Evolutionary conservation across 345 rosid genomes (phyloP).

Genomic region (Luvunga scandens): DNA sequence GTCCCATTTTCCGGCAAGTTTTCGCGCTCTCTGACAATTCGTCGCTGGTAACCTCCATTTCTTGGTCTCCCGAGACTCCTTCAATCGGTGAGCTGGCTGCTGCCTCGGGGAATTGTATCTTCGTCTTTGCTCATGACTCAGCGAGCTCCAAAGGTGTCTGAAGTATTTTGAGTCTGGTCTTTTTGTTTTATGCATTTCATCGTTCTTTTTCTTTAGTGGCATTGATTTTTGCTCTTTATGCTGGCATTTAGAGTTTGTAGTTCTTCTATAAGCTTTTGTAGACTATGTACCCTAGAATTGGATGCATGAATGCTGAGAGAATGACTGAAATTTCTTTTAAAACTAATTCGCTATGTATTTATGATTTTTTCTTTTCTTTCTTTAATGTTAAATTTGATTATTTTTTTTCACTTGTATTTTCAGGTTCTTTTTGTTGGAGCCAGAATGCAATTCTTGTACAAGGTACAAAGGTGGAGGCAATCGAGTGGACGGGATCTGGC

Average conservation of each 20-base stretch:
- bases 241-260: neutral
- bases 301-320: neutral
- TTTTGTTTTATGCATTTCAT: neutral
- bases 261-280: neutral
- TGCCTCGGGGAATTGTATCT: conserved; percentile 54
- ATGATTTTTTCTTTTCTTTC: neutral
- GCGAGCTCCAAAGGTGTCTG: conserved; percentile 44
- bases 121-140: conserved; percentile 46
- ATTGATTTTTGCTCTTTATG: neutral
- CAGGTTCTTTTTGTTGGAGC: conserved; percentile 99
- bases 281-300: neutral
- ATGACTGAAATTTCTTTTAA: neutral
- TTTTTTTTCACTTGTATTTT: conserved; percentile 48
- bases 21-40: conserved; percentile 56
- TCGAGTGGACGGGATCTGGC: conserved; percentile 82
- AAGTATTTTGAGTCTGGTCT: neutral
- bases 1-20: conserved; percentile 74
- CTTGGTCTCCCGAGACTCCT: conserved; percentile 74
- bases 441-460: conserved; percentile 83
- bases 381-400: conserved; percentile 38
- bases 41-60: conserved; percentile 55
- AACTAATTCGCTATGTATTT: neutral
- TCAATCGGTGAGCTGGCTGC: conserved; percentile 83
- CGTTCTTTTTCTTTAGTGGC: neutral
- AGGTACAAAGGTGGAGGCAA: conserved; percentile 67